Evolutionary conservation across 805 yeast species (phyloP), one percentile per base, ranked within the genome.

Genomic region (Hanseniaspora lindneri): DNA sequence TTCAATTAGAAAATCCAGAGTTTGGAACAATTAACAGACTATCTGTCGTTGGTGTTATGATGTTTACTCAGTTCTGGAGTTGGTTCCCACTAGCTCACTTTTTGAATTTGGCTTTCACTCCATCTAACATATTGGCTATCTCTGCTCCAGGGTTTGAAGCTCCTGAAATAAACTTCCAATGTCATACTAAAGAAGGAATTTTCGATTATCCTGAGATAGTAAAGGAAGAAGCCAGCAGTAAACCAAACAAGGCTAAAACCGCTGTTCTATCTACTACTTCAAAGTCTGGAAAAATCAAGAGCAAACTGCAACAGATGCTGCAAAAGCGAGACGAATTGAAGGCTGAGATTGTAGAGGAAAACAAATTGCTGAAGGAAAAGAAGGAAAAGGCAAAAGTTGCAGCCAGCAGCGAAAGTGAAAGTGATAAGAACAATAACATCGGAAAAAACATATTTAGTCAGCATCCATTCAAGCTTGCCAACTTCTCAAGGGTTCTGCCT

Each of bases 51-150:
- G 98, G 98, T 34, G 69, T 92, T 55, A 79, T 92, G 0, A 75
- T 92, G 52, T 92, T 92, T 62, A 70, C 83, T 10, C 98, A 92
- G 68, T 84, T 83, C 61, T 92, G 98, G 98, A 85, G 87, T 66
- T 92, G 98, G 98, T 92, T 80, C 77, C 98, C 98, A 52, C 73
- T 88, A 51, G 77, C 96, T 1, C 97, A 92, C 66, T 92, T 92
- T 69, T 69, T 92, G 58, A 80, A 94, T 17, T 74, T 92, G 55
- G 85, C 96, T 30, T 88, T 88, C 66, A 76, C 92, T 8, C 96
- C 98, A 47, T 92, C 97, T 2, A 77, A 94, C 6, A 75, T 89
- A 19, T 78, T 85, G 55, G 96, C 95, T 54, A 83, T 92, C 11
- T 78, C 80, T 50, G 58, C 64, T 24, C 81, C 76, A 53, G 95